Conservation (phyloP, 495 filamentous ascomycete genomes). For the Annulohypoxylon maeteangense region DNA sequence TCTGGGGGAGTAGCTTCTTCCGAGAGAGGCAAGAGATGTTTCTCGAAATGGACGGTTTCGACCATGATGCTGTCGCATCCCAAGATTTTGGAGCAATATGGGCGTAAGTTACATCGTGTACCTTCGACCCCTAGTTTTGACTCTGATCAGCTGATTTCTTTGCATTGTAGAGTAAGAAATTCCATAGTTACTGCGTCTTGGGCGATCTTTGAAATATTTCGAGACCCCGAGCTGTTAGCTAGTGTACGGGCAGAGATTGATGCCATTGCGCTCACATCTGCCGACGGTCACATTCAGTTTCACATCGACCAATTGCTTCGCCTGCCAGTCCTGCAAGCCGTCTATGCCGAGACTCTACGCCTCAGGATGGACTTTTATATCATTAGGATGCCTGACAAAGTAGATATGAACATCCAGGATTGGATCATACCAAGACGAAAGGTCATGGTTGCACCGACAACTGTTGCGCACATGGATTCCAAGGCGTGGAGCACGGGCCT, state of each 20-base stretch:
- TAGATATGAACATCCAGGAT: constrained; percentile 43
- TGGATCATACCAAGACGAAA: constrained; percentile 40
- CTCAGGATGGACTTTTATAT: constrained; percentile 48
- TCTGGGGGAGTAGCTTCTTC: constrained; percentile 49
- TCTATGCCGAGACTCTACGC: constrained; percentile 49
- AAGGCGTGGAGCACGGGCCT: constrained; percentile 41
- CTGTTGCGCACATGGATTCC: constrained; percentile 46
- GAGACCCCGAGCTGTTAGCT: constrained; percentile 37
- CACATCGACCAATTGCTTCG: constrained; percentile 39
- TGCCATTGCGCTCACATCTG: constrained; percentile 21
- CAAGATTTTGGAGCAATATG: constrained; percentile 45
- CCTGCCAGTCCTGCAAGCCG: constrained; percentile 46
- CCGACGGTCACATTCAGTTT: constrained; percentile 38
- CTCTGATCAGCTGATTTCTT: constrained; percentile 12
- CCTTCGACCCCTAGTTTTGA: too few species aligned
- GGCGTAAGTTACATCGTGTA: constrained; percentile 41
- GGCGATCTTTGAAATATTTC: constrained; percentile 39
- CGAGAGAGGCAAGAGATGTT: constrained; percentile 46
- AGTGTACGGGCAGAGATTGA: constrained; percentile 34
- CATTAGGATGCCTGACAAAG: constrained; percentile 33
- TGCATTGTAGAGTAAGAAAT: constrained; percentile 27
- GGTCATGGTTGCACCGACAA: constrained; percentile 37
- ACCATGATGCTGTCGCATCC: constrained; percentile 46
- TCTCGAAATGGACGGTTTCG: constrained; percentile 45
- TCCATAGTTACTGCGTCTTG: constrained; percentile 33